Conservation (phyloP, 768 basidiomycete species). For the Leccinum longicurvipes region DNA sequence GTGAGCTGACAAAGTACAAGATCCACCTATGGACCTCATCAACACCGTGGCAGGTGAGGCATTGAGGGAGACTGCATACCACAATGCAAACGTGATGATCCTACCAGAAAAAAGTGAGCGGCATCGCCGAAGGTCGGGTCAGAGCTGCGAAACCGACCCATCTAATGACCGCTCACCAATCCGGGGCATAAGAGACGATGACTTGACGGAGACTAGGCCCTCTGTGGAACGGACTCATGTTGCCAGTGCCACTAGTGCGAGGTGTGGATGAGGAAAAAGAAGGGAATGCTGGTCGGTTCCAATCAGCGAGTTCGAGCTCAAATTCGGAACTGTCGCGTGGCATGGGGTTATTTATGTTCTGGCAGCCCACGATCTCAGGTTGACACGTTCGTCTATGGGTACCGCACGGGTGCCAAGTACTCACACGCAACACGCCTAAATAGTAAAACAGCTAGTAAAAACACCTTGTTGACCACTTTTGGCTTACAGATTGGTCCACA, state of each 20-base stretch:
- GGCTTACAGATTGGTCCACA: no score
- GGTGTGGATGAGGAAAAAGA: not conserved
- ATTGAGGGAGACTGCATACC: constrained; percentile 40
- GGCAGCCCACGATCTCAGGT: not conserved
- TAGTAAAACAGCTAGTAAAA: no score
- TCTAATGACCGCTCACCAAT: constrained; percentile 52
- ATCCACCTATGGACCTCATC: constrained; percentile 40
- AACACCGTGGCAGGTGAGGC: not conserved
- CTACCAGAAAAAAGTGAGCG: constrained; percentile 35
- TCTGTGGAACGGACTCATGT: constrained; percentile 12
- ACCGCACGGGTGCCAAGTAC: no score
- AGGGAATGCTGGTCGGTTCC: no score
- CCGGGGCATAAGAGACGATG: constrained; percentile 59
- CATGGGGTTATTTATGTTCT: no score
- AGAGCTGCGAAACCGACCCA: not conserved
- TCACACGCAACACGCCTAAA: no score
- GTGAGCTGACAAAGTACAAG: constrained; percentile 53
- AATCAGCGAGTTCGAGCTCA: not conserved
- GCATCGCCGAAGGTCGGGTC: not conserved
- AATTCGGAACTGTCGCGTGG: not conserved
- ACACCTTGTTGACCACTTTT: no score
- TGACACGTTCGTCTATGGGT: not conserved
- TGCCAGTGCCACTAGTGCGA: not conserved
- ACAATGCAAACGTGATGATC: constrained; percentile 59
- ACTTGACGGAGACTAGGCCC: constrained; percentile 17